Percentiles rank a stretch among this genome's conserved stretches.
Evolutionary conservation across 257 asterid genomes (phyloP).

Genomic region (Thymus quinquecostatus): DNA sequence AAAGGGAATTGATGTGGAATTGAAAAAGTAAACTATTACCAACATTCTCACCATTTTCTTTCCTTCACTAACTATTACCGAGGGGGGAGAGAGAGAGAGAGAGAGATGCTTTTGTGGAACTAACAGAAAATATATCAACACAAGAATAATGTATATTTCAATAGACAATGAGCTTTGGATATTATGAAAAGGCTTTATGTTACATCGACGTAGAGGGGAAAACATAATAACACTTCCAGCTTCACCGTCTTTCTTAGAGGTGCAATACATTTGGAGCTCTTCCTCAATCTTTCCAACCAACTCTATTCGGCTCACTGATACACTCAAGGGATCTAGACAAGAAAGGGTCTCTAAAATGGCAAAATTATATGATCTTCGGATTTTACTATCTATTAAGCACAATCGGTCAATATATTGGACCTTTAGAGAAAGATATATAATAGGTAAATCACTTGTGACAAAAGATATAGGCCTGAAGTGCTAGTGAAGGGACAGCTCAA

Average conservation of each 20-base stretch:
- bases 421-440: neutral
- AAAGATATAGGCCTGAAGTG: neutral
- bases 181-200: no score
- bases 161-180: no score
- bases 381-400: neutral
- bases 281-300: no score
- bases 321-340: neutral
- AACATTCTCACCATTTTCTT: slow-evolving; percentile 7
- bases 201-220: no score
- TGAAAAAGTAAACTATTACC: neutral
- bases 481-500: neutral
- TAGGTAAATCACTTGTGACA: no score
- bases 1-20: neutral
- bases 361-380: neutral
- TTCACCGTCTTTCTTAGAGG: no score
- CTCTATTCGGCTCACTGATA: no score
- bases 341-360: neutral
- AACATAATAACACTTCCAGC: no score
- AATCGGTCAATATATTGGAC: no score
- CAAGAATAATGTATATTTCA: no score
- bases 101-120: neutral
- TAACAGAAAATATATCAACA: neutral
- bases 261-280: no score
- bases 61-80: slow-evolving; percentile 14
- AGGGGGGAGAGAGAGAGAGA: neutral